These are phyloP conservation scores for Phytophthora foliorum DNA, from an alignment of 352 stramenopile genomes.

Conservation along the genomic window DNA sequence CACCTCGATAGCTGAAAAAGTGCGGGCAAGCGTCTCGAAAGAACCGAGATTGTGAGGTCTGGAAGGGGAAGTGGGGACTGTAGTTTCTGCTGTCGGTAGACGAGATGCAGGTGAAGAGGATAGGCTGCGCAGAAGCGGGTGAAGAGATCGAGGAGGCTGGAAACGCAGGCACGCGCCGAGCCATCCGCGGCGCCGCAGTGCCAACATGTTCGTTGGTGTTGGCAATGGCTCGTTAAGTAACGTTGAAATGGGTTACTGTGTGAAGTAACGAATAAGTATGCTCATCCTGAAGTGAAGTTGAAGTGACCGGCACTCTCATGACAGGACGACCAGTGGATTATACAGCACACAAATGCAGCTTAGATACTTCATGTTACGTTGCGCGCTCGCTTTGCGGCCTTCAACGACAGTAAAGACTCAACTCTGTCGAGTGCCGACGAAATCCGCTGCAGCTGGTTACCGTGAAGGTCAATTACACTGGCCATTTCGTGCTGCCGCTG, in stretches of 20 bases:
- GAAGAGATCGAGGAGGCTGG: neutral
- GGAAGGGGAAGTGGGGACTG: neutral
- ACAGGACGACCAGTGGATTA: neutral
- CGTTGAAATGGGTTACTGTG: neutral
- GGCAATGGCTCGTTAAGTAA: constrained; percentile 4
- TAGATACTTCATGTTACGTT: constrained; percentile 4
- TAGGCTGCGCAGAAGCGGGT: neutral
- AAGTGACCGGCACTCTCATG: neutral
- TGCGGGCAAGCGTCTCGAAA: constrained; percentile 57
- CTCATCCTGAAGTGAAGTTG: neutral
- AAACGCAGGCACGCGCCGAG: constrained; percentile 2
- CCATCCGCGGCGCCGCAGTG: constrained; percentile 10
- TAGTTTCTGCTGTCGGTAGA: constrained; percentile 7
- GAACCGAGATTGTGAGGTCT: constrained; percentile 19
- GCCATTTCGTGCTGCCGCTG: constrained; percentile 82
- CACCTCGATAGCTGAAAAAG: constrained; percentile 68
- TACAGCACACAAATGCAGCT: neutral
- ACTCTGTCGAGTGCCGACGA: constrained; percentile 78
- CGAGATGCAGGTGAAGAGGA: constrained; percentile 13
- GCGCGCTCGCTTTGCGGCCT: constrained; percentile 3
- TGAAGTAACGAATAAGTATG: constrained; percentile 9
- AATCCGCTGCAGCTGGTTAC: constrained; percentile 69
- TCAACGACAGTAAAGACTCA: constrained; percentile 66
- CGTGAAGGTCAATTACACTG: constrained; percentile 70
- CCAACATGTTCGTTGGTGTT: constrained; percentile 15